Evolutionary conservation across 2,329 filamentous ascomycete species (phyloP).

Genomic region (Fusarium dlaminii): DNA sequence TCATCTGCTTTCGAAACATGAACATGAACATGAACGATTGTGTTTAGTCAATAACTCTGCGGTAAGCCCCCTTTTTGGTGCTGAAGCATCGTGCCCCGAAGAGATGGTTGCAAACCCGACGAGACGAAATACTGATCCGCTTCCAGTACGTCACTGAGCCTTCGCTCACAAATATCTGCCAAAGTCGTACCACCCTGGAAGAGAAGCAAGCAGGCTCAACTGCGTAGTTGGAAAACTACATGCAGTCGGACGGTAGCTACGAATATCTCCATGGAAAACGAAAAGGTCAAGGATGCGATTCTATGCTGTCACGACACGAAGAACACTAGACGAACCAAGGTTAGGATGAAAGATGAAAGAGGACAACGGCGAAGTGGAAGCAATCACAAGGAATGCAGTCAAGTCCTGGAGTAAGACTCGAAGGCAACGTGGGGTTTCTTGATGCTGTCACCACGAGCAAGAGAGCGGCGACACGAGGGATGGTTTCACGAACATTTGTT

Average conservation of each 20-base stretch:
- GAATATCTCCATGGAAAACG: neutral
- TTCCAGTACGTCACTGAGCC: accelerated
- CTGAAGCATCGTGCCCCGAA: no score
- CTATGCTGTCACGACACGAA: accelerated
- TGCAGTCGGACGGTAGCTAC: neutral
- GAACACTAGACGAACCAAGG: no score
- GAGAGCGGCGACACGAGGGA: neutral
- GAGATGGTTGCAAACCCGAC: no score
- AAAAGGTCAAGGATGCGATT: no score
- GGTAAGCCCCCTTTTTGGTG: neutral
- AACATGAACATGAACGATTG: accelerated
- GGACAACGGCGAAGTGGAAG: accelerated
- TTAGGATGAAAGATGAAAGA: neutral
- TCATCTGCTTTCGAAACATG: accelerated
- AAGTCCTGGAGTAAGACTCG: neutral
- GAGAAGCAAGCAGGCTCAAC: neutral
- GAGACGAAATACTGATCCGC: neutral
- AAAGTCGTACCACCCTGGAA: accelerated
- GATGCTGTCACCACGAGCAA: neutral
- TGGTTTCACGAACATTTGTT: neutral
- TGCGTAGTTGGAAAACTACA: no score
- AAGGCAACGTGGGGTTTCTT: no score
- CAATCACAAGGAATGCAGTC: neutral
- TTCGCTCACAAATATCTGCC: accelerated
- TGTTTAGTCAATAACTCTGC: neutral